A percentile compares a stretch with the other conserved stretches of the same genome.
These are phyloP conservation scores for Pythium utonaiense DNA, from an alignment of 352 stramenopile genomes.

Conservation along the genomic window DNA sequence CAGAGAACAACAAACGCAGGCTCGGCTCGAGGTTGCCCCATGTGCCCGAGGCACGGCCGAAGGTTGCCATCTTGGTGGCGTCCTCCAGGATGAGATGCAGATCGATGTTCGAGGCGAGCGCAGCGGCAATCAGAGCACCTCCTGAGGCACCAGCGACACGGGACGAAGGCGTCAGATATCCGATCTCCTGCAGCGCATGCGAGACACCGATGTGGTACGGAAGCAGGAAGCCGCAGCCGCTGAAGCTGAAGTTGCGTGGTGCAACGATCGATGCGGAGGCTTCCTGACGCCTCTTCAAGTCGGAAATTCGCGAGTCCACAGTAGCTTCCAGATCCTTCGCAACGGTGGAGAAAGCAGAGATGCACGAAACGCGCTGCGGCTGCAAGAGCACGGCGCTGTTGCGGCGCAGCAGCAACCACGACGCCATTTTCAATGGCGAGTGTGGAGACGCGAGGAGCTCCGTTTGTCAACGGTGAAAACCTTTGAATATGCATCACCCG, in stretches of 20 bases:
- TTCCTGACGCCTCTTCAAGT: constrained; percentile 53
- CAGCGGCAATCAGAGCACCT: constrained; percentile 59
- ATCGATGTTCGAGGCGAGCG: constrained; percentile 49
- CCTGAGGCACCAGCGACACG: constrained; percentile 72
- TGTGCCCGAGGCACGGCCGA: constrained; percentile 53
- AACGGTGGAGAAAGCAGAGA: constrained; percentile 32
- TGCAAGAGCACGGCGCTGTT: not conserved
- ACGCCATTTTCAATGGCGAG: not conserved
- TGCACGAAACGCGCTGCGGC: not conserved
- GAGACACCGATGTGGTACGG: constrained; percentile 77
- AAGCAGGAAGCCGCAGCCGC: constrained; percentile 74
- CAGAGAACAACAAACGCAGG: constrained; percentile 49
- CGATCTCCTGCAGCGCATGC: constrained; percentile 46
- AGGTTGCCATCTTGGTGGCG: constrained; percentile 46
- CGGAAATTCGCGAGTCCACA: constrained; percentile 62
- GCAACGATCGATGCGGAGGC: constrained; percentile 1
- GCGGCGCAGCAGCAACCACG: not conserved
- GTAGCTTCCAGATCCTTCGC: constrained; percentile 23
- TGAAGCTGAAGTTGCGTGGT: constrained; percentile 68
- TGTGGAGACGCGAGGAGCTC: not conserved
- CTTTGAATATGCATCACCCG: not conserved
- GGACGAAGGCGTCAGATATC: constrained; percentile 41
- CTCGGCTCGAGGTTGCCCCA: constrained; percentile 63
- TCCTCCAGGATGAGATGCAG: constrained; percentile 59
- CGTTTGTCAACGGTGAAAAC: not conserved